Percentiles rank a stretch among this genome's conserved stretches.
Conservation (phyloP, 257 asterid species). For the Penstemon eatonii region DNA sequence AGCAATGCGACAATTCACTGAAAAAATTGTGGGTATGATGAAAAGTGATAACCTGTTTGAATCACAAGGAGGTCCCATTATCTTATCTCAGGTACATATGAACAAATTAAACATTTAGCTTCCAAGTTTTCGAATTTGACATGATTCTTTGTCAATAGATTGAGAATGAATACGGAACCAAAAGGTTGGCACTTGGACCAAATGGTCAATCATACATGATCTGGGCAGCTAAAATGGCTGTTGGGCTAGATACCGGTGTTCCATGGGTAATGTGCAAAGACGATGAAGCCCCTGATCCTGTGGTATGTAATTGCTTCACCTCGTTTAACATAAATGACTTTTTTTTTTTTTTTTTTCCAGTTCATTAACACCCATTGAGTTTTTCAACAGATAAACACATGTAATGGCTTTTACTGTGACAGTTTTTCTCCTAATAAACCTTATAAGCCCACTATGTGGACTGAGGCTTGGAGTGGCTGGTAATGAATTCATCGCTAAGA, state of each 20-base stretch:
- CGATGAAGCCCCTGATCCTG: conserved; percentile 71
- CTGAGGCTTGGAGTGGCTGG: conserved; percentile 89
- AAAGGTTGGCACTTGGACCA: conserved; percentile 46
- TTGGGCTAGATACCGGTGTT: conserved; percentile 60
- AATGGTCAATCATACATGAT: conserved; percentile 55
- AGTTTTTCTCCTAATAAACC: conserved; percentile 65
- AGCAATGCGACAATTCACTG: conserved; percentile 60
- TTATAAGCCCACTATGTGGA: conserved; percentile 70
- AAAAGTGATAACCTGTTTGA: conserved; percentile 57
- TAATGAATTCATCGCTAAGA: not conserved
- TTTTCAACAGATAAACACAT: conserved; percentile 55
- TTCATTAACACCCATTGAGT: not conserved
- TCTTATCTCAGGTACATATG: conserved; percentile 60
- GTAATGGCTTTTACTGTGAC: conserved; percentile 74
- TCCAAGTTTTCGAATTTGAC: not conserved
- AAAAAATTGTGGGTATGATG: conserved; percentile 66
- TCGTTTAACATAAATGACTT: not conserved
- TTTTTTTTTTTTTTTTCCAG: too few species aligned
- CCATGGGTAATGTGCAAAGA: conserved; percentile 87
- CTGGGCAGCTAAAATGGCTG: conserved; percentile 78
- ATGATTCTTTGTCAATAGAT: conserved; percentile 38
- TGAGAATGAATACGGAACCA: conserved; percentile 66
- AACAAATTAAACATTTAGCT: not conserved
- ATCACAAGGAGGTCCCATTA: conserved; percentile 78
- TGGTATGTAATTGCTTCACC: conserved; percentile 34